Conservation (phyloP, 768 basidiomycete genomes). For the Hortiboletus campestris region DNA sequence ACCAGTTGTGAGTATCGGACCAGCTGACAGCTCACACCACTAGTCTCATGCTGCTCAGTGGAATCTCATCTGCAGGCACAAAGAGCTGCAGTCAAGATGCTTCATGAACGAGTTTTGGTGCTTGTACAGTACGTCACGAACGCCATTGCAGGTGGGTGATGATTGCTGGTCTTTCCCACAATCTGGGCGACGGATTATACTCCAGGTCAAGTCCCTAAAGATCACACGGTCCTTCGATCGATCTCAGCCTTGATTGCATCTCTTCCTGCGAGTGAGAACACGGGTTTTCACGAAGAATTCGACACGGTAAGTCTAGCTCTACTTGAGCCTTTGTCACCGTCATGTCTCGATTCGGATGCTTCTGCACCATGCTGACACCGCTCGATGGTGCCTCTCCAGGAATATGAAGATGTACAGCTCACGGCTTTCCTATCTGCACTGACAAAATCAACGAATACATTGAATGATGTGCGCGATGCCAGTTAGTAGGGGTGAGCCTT, state of each 20-base stretch:
- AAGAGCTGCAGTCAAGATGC: constrained; percentile 94
- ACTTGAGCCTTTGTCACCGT: neutral
- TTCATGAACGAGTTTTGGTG: constrained; percentile 84
- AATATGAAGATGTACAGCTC: constrained; percentile 94
- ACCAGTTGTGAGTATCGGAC: constrained; percentile 61
- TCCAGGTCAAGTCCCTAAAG: constrained; percentile 68
- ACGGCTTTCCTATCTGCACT: constrained; percentile 85
- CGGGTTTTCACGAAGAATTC: constrained; percentile 84
- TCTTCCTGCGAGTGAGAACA: constrained; percentile 82
- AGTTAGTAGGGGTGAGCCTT: neutral
- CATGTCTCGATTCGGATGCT: neutral
- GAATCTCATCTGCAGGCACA: constrained; percentile 89
- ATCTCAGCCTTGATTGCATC: constrained; percentile 85
- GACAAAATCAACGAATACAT: constrained; percentile 81
- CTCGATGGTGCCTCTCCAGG: constrained; percentile 44
- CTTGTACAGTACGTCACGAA: constrained; percentile 84
- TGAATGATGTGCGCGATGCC: constrained; percentile 77
- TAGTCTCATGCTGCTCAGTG: constrained; percentile 48
- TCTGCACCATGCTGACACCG: neutral
- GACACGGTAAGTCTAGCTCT: constrained; percentile 57
- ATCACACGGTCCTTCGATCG: constrained; percentile 80
- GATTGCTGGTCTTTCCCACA: neutral
- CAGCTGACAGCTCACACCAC: neutral
- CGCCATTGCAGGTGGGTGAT: constrained; percentile 63
- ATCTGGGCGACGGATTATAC: neutral